phyloP scores from a whole-genome alignment of 2,329 filamentous ascomycete genomes.

The Cordyceps tenuipes region DNA sequence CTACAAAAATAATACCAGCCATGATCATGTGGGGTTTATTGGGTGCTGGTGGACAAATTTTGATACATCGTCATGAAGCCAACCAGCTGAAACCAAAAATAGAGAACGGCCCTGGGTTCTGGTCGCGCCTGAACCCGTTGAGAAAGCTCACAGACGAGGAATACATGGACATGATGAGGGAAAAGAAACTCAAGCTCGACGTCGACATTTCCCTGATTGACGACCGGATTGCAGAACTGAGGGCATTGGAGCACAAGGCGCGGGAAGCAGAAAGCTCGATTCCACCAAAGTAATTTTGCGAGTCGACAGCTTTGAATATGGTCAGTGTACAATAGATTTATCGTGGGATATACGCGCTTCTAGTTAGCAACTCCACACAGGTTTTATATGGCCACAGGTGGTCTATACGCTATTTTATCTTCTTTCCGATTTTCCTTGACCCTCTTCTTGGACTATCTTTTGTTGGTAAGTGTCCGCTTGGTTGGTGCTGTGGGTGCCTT shows the following conservation, averaged over 20 bases:
- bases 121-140: constrained; percentile 64
- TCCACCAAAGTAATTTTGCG: neutral
- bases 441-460: neutral
- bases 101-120: constrained; percentile 32
- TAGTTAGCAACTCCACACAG: neutral
- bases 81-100: constrained; percentile 23
- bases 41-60: constrained; percentile 32
- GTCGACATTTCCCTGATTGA: constrained; percentile 72
- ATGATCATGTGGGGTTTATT: constrained; percentile 39
- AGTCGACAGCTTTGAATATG: neutral
- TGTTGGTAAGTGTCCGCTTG: neutral
- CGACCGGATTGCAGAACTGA: constrained; percentile 53
- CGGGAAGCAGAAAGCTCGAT: neutral
- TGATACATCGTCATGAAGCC: constrained; percentile 25
- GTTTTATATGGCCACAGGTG: neutral
- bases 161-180: constrained; percentile 60
- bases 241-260: constrained; percentile 12
- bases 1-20: constrained; percentile 43
- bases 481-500: neutral
- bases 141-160: constrained; percentile 63
- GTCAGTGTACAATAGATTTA: neutral
- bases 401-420: neutral
- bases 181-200: constrained; percentile 63
- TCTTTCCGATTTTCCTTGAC: neutral
- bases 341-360: neutral